phyloP scores from a whole-genome alignment of 2,329 filamentous ascomycete genomes.

The Trichoderma harzianum region DNA sequence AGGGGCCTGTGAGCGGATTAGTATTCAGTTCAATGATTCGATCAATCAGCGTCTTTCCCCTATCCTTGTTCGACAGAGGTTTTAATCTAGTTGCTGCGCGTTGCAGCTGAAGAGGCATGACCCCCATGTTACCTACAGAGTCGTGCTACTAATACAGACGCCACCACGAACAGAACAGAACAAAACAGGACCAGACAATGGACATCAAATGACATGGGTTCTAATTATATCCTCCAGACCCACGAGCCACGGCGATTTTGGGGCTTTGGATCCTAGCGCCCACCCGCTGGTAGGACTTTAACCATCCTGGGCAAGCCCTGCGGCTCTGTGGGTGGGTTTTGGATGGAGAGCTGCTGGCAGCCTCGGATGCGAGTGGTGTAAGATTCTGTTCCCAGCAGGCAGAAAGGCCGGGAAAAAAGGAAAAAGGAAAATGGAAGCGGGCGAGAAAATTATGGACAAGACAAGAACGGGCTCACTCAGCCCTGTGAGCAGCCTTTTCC shows the following conservation, averaged over 20 bases:
- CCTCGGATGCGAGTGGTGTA: not conserved
- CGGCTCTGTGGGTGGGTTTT: not conserved
- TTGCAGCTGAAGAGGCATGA: not conserved
- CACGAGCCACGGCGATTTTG: not conserved
- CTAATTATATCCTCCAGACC: not conserved
- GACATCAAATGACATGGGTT: not conserved
- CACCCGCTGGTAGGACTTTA: not conserved
- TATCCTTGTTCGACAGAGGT: not conserved
- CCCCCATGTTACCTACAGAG: not conserved
- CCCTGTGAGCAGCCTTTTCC: constrained; percentile 3
- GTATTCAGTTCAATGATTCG: not conserved
- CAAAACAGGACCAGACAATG: not conserved
- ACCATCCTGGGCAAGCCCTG: not conserved
- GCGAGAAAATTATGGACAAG: constrained; percentile 4
- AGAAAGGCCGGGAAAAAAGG: not conserved
- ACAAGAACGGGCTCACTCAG: constrained; percentile 3
- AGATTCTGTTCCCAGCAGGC: not conserved
- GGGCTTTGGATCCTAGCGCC: not conserved
- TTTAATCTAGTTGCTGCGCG: too few relatives aligned
- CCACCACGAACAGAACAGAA: not conserved
- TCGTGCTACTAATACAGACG: not conserved
- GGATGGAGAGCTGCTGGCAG: not conserved
- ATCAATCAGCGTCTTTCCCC: not conserved
- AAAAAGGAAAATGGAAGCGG: not conserved
- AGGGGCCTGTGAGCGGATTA: not conserved